Evolutionary conservation across 371 early-diverging fungal species (phyloP), one percentile per base, ranked within the genome.

Genomic region (Actinomortierella ambigua): DNA sequence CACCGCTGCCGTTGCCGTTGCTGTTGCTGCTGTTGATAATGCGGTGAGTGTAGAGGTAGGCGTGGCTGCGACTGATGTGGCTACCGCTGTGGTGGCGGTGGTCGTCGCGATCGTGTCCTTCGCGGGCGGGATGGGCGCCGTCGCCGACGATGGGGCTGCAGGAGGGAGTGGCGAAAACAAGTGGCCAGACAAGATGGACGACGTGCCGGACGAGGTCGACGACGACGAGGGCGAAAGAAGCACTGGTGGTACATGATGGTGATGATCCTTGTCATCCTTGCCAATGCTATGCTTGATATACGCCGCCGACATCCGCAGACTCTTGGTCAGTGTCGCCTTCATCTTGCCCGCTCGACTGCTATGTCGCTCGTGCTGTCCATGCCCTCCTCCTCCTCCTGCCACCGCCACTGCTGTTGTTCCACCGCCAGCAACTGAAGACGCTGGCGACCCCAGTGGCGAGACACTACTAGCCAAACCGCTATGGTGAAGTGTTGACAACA

Each of bases 281-380:
- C 55, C 53, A 63, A 66, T 73, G 34, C 66, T 73, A 42, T 63
- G 63, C 61, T 73, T 73, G 50, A 73, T 58, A 42, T 73, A 73
- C 11, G 67, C 67, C 0, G 73, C 73, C 4, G 73, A 66, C 0
- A 73, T 49, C 14, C 63, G 46, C 26, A 73, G 47, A 46, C 73
- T 66, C 58, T 73, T 73, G 41, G 73, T 63, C 41, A 73, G 17
- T 17, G 63, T 54, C 3, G 67, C 67, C 42, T 73, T 73, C 20
- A 66, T 56, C 54, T 73, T 73, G 56, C 55, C 50, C 3, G 73
- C 73, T 15, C 65, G 65, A 43, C 59, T 69, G 34, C 13, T 50
- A 17, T 14, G 34, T 7, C 55, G 5, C 17, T 15, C 47, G 39
- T 44, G 22, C 27, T 60, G 43, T 20, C 13, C 26, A 4, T 26